Evolutionary conservation across 345 rosid genomes (phyloP).

Genomic region (Euphorbia tirucalli): DNA sequence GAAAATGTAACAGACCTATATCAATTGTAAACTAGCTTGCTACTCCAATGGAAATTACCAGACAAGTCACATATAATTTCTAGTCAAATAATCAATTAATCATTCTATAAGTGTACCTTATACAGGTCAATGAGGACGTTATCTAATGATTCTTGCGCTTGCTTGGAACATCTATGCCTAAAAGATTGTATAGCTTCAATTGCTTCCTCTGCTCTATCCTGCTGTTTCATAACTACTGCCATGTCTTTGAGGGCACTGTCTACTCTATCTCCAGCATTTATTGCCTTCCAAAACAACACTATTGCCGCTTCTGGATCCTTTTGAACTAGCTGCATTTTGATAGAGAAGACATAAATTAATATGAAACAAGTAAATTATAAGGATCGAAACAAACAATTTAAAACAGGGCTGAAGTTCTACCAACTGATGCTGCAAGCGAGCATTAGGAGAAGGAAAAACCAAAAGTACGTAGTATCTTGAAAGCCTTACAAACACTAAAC

Average conservation of each 20-base stretch:
- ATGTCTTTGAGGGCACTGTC: slow-evolving; percentile 97
- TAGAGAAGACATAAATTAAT: neutral
- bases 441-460: neutral
- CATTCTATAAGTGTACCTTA: slow-evolving; percentile 50
- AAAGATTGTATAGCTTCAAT: slow-evolving; percentile 88
- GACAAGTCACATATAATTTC: neutral
- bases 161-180: slow-evolving; percentile 73
- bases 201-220: slow-evolving; percentile 76
- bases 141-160: slow-evolving; percentile 86
- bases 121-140: slow-evolving; percentile 90
- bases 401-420: neutral
- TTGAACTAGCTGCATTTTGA: slow-evolving; percentile 49
- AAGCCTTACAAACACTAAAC: neutral
- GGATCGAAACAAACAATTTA: neutral
- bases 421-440: neutral
- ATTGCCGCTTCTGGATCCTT: slow-evolving; percentile 86
- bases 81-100: neutral
- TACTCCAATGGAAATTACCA: neutral
- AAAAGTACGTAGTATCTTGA: neutral
- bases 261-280: slow-evolving; percentile 78
- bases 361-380: neutral
- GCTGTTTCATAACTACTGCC: slow-evolving; percentile 94
- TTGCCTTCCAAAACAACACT: slow-evolving; percentile 85
- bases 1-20: neutral
- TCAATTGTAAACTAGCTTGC: neutral